Percentiles rank a stretch among this genome's conserved stretches.
Conservation (phyloP, 1,284 basidiomycete genomes). For the Fistulinella cinereoalba region DNA sequence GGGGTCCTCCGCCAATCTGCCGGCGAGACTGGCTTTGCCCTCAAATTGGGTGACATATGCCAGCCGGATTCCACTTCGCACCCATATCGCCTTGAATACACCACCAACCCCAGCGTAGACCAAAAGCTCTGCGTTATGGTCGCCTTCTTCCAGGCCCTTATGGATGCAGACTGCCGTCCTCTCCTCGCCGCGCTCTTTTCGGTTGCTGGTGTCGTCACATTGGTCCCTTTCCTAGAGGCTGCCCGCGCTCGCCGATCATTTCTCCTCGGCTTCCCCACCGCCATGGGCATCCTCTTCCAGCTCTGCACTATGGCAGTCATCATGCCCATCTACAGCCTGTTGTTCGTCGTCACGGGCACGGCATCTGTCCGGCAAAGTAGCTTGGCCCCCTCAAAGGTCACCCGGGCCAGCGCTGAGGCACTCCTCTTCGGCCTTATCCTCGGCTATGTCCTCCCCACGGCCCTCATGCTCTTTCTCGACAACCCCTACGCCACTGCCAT, state of each 20-base stretch:
- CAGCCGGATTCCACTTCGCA: slow-evolving; percentile 10
- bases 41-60: slow-evolving; percentile 6
- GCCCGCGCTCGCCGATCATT: slow-evolving; percentile 16
- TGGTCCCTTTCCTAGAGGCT: slow-evolving; percentile 24
- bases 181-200: slow-evolving; percentile 33
- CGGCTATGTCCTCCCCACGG: slow-evolving; percentile 38
- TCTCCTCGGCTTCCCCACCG: slow-evolving; percentile 14
- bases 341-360: slow-evolving; percentile 38
- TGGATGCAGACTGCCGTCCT: slow-evolving; percentile 27
- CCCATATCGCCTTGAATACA: slow-evolving; percentile 36
- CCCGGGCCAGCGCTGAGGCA: slow-evolving; percentile 42
- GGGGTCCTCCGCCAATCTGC: background rate
- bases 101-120: slow-evolving; percentile 32
- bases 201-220: slow-evolving; percentile 9
- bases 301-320: slow-evolving; percentile 36
- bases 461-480: slow-evolving; percentile 33
- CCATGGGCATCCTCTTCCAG: slow-evolving; percentile 29
- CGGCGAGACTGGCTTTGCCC: background rate
- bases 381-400: slow-evolving; percentile 9
- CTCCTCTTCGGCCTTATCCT: slow-evolving; percentile 40
- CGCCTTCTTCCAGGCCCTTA: slow-evolving; percentile 38
- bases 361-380: slow-evolving; percentile 9
- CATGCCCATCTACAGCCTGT: slow-evolving; percentile 42
- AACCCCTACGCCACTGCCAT: slow-evolving; percentile 38
- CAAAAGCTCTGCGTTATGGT: slow-evolving; percentile 38